Conservation (phyloP, 306 rosid species). For the Cajanus cajan region DNA sequence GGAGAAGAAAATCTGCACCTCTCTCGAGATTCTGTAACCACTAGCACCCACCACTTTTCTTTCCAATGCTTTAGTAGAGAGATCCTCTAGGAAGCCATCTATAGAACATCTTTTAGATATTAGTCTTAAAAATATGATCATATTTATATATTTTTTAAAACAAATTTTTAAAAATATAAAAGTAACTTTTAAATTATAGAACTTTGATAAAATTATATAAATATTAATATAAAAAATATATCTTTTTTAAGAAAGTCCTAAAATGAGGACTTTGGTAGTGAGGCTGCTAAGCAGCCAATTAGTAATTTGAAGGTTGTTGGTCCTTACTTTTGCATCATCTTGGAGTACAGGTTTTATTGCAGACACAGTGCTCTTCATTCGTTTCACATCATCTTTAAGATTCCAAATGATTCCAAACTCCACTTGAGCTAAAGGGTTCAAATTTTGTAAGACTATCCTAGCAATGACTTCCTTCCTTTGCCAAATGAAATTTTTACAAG, state of each 20-base stretch:
- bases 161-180: no score
- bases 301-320: neutral
- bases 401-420: conserved; percentile 24
- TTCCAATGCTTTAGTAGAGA: conserved; percentile 3
- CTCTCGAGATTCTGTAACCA: neutral
- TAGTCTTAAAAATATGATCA: no score
- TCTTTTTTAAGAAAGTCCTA: no score
- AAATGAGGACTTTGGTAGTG: no score
- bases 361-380: conserved; percentile 1
- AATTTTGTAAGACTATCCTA: neutral
- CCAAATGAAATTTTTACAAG: neutral
- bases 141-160: no score
- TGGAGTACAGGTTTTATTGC: conserved; percentile 28
- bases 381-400: conserved; percentile 11
- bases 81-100: conserved; percentile 39
- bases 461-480: conserved; percentile 34
- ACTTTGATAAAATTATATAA: no score
- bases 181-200: no score
- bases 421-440: neutral
- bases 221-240: no score
- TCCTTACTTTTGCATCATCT: conserved; percentile 34
- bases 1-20: conserved; percentile 25
- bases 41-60: neutral
- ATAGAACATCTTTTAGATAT: conserved; percentile 32
- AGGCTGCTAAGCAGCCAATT: conserved; percentile 36